Conservation (phyloP, 192 early-diverging fungal species). For the Powellomyces hirtus region DNA sequence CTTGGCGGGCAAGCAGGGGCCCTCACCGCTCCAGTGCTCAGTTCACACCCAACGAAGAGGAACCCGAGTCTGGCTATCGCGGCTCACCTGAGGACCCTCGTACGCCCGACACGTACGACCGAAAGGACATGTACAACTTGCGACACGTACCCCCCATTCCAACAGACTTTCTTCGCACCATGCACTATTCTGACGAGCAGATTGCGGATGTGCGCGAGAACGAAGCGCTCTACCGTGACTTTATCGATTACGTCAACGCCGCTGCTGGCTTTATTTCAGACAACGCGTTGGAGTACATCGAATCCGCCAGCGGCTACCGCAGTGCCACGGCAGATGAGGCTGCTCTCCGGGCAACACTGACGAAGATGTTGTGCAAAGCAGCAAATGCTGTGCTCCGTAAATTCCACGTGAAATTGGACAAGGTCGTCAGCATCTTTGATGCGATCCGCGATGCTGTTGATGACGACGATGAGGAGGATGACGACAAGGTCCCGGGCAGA, state of each 20-base stretch:
- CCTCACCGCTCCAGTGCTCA: neutral
- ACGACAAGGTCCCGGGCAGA: too few relatives aligned
- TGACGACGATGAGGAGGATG: too few relatives aligned
- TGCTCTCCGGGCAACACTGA: neutral
- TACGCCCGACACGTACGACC: constrained; percentile 24
- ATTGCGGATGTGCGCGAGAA: constrained; percentile 9
- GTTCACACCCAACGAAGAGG: neutral
- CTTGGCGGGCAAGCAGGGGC: neutral
- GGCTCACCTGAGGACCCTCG: constrained; percentile 6
- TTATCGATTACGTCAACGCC: constrained; percentile 25
- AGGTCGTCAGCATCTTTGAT: too few relatives aligned
- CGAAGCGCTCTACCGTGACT: constrained; percentile 13
- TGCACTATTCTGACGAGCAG: constrained; percentile 12
- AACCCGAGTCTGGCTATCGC: neutral
- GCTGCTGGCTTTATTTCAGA: constrained; percentile 14
- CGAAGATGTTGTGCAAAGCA: constrained; percentile 4
- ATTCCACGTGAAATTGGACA: neutral
- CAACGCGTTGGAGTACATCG: constrained; percentile 2
- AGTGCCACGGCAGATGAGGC: neutral
- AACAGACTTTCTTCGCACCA: constrained; percentile 6
- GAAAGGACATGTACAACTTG: constrained; percentile 26
- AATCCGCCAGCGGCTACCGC: constrained; percentile 5
- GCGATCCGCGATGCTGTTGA: too few relatives aligned
- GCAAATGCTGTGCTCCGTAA: neutral
- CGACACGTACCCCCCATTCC: constrained; percentile 5